A percentile compares a stretch with the other conserved stretches of the same genome.
Evolutionary conservation across 2,329 filamentous ascomycete genomes (phyloP).

Genomic region (Lecanosticta acicola): DNA sequence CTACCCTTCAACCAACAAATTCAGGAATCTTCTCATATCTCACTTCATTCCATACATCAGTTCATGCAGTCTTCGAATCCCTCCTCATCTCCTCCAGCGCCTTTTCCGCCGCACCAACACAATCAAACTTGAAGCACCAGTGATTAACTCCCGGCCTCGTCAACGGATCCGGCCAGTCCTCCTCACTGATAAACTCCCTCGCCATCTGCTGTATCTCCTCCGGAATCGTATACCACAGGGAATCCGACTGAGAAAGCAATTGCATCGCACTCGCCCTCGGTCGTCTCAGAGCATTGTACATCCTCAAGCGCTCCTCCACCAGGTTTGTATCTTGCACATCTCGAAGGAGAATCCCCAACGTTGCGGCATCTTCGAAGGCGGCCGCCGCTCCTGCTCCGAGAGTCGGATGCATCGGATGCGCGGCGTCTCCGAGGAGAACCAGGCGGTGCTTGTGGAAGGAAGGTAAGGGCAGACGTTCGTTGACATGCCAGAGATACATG

Average conservation of each 20-base stretch:
- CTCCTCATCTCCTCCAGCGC: background rate
- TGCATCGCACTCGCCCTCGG: slow-evolving; percentile 1
- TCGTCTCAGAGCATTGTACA: slow-evolving; percentile 3
- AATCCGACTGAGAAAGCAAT: background rate
- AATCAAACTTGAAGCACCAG: background rate
- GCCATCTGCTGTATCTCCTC: slow-evolving; percentile 3
- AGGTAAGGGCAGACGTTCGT: slow-evolving; percentile 1
- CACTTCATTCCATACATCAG: no score
- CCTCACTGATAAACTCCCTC: background rate
- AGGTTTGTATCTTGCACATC: background rate
- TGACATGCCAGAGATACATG: slow-evolving; percentile 10
- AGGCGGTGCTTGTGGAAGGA: slow-evolving; percentile 1
- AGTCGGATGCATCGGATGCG: slow-evolving; percentile 7
- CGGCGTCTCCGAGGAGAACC: slow-evolving; percentile 10
- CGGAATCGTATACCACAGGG: background rate
- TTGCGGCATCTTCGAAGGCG: slow-evolving; percentile 5
- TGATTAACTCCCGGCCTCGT: background rate
- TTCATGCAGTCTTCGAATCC: background rate
- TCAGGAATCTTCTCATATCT: no score
- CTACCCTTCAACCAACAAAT: background rate
- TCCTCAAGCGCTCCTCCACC: background rate
- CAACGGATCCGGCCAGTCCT: background rate
- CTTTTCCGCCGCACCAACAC: background rate
- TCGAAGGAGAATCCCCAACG: slow-evolving; percentile 1
- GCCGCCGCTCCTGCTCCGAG: slow-evolving; percentile 1